phyloP scores from a whole-genome alignment of 2,329 filamentous ascomycete genomes.

The Ophiocordyceps camponoti-saundersi region DNA sequence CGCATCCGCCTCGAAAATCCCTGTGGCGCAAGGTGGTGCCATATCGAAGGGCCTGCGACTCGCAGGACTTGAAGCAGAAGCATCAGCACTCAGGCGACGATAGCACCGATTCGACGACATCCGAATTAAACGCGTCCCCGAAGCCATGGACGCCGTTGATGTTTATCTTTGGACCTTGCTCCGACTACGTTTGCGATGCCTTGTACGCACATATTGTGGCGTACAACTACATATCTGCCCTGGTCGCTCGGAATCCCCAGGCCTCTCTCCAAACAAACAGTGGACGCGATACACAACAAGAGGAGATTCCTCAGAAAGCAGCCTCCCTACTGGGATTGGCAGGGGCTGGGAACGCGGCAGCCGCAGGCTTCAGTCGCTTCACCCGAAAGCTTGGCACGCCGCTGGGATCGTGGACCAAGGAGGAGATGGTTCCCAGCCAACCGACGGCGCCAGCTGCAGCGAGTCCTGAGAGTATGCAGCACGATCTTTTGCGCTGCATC shows the following conservation, averaged over 20 bases:
- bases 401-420: constrained; percentile 10
- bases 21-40: constrained; percentile 20
- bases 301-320: constrained; percentile 32
- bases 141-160: constrained; percentile 27
- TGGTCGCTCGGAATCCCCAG: constrained; percentile 10
- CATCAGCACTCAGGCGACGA: constrained; percentile 1
- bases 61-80: background rate
- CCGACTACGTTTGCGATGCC: constrained; percentile 38
- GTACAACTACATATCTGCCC: constrained; percentile 36
- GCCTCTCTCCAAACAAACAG: constrained; percentile 3
- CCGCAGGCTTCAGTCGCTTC: constrained; percentile 7
- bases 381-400: constrained; percentile 10
- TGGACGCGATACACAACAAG: constrained; percentile 10
- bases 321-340: constrained; percentile 31
- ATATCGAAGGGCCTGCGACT: constrained; percentile 8
- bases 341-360: constrained; percentile 6
- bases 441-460: constrained; percentile 5
- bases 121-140: constrained; percentile 6
- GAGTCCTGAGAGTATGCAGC: constrained; percentile 22
- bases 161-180: constrained; percentile 33
- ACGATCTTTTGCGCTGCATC: constrained; percentile 33
- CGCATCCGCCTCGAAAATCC: constrained; percentile 9
- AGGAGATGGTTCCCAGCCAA: constrained; percentile 8
- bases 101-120: constrained; percentile 4
- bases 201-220: constrained; percentile 42